Evolutionary conservation across 352 stramenopile species (phyloP), one percentile per base, ranked within the genome.

Genomic region (Aphanomyces cochlioides): DNA sequence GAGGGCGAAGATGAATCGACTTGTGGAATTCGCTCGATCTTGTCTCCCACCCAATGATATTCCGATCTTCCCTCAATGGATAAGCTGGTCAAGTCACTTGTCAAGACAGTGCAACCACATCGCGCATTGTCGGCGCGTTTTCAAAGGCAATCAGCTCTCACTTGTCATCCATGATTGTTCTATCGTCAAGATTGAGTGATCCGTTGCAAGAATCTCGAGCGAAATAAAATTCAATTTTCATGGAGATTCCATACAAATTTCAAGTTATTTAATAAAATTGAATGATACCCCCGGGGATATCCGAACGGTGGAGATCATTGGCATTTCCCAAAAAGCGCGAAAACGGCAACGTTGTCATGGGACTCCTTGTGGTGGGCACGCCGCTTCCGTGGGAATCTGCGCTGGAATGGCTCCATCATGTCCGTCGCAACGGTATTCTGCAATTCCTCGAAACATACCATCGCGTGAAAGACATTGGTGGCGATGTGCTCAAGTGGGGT

Each of bases 371-470:
- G 54, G 94, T 98, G 56, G 97, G 97, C 67, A 95, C 91, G 74
- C 96, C 97, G 45, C 83, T 99, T 79, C 88, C 89, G 64, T 99
- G 96, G 96, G 87, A 98, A 53, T 89, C 98, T 59, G 95, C 95
- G 43, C 88, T 98, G 56, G 88, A 97, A 72, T 95, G 98, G 93
- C 84, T 99, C 37, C 80, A 95, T 61, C 96, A 99, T 77, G 95
- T 99, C 71, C 89, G 96, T 50, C 74, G 90, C 72, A 89, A 98
- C 64, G 97, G 97, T 67, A 97, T 99, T 43, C 79, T 96, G 61
- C 97, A 99, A 83, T 99, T 99, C 77, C 84, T 99, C 65, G 96
- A 97, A 69, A 98, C 96, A 37, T 99, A 98, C 80, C 86, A 95
- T 65, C 88, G 92, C 68, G 92, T 98, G 28, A 98, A 98, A 77